These are phyloP conservation scores for Dactylellina sp. DNA, from an alignment of 2,329 filamentous ascomycete genomes.

Conservation along the genomic window DNA sequence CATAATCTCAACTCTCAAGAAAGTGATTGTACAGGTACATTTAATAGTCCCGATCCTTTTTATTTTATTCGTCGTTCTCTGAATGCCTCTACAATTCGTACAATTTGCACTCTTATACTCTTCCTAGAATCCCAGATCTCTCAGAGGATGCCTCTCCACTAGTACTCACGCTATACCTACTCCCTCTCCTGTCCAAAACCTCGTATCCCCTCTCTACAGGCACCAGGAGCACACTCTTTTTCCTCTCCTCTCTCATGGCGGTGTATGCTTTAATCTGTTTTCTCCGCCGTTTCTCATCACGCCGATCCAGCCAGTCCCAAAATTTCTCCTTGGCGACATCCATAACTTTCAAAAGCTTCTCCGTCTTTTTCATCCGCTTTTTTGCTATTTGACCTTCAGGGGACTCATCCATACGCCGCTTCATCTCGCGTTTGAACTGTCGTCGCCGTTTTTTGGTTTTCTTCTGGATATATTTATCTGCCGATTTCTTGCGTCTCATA, in stretches of 20 bases:
- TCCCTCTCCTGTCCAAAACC: conserved; percentile 22
- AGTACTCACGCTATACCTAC: conserved; percentile 4
- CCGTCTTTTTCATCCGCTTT: conserved; percentile 23
- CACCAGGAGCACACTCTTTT: conserved; percentile 33
- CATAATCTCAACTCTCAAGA: background rate
- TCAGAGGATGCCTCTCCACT: background rate
- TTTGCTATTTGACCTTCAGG: conserved; percentile 22
- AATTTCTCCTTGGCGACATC: conserved; percentile 49
- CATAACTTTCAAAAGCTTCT: conserved; percentile 35
- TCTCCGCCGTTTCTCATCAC: conserved; percentile 30
- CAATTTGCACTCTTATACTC: background rate
- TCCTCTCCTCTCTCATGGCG: conserved; percentile 34
- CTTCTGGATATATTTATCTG: conserved; percentile 39
- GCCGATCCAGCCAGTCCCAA: conserved; percentile 47
- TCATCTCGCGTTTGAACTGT: conserved; percentile 33
- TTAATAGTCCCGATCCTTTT: background rate
- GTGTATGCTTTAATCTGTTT: conserved; percentile 15
- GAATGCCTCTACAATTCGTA: background rate
- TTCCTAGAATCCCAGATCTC: background rate
- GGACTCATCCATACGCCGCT: conserved; percentile 17
- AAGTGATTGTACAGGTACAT: conserved; percentile 7
- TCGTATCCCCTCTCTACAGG: conserved; percentile 47
- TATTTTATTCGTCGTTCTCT: background rate
- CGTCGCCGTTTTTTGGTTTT: conserved; percentile 32
- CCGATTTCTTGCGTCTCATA: conserved; percentile 15